phyloP scores from a whole-genome alignment of 164 flowering plant genomes.

The Cinnamomum chago region DNA sequence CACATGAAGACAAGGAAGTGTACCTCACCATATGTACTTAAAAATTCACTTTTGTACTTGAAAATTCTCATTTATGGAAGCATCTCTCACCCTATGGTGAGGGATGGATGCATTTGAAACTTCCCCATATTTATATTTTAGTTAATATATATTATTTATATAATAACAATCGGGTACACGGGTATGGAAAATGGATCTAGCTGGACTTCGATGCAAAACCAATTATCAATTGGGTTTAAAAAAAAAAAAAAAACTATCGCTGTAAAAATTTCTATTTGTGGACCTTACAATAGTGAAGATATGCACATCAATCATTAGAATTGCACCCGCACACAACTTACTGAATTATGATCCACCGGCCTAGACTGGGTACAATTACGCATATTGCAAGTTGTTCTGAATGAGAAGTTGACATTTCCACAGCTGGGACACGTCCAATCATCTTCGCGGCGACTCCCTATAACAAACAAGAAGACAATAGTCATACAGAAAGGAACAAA shows the following conservation, averaged over 20 bases:
- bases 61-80: too few relatives aligned
- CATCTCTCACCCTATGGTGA: too few relatives aligned
- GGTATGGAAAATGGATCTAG: too few relatives aligned
- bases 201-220: too few relatives aligned
- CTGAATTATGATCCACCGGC: constrained; percentile 86
- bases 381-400: constrained; percentile 96
- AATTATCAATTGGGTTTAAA: too few relatives aligned
- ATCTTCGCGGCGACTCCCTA: constrained; percentile 97
- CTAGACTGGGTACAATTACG: constrained; percentile 95
- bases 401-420: constrained; percentile 97
- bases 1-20: too few relatives aligned
- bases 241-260: not conserved
- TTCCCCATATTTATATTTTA: too few relatives aligned
- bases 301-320: not conserved
- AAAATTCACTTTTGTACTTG: too few relatives aligned
- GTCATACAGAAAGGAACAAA: not conserved
- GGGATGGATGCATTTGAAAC: too few relatives aligned
- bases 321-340: constrained; percentile 23
- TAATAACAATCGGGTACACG: too few relatives aligned
- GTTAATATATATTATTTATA: too few relatives aligned
- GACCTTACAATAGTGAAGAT: not conserved
- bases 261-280: not conserved
- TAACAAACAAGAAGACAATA: constrained; percentile 5
- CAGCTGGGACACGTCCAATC: constrained; percentile 99
- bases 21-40: too few relatives aligned